Conservation (phyloP, 78 protist species). For the Emiliania huxleyi region DNA sequence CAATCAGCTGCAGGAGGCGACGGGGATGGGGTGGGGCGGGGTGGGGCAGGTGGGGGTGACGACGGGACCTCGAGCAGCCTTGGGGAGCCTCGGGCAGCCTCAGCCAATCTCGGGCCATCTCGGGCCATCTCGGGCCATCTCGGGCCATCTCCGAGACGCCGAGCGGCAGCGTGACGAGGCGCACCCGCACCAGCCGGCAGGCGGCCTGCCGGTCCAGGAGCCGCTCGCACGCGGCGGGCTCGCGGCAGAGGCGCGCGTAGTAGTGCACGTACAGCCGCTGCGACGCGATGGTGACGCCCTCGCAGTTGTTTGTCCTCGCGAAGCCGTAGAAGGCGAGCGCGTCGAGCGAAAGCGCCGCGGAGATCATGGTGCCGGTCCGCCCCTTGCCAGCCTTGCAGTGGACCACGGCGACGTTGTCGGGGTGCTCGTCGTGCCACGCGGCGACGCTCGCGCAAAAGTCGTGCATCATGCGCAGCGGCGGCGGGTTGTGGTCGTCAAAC, state of each 20-base stretch:
- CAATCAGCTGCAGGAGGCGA: too few species aligned
- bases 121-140: too few species aligned
- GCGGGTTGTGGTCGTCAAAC: slow-evolving; percentile 35
- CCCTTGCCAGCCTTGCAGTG: slow-evolving; percentile 90
- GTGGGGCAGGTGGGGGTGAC: too few species aligned
- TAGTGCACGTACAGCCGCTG: slow-evolving; percentile 71
- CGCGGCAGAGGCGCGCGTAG: not conserved
- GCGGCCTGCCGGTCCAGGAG: not conserved
- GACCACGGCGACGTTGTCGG: slow-evolving; percentile 75
- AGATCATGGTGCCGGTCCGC: slow-evolving; percentile 66
- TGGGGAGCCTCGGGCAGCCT: too few species aligned
- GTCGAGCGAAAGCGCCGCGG: slow-evolving; percentile 30
- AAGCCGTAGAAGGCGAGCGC: slow-evolving; percentile 53
- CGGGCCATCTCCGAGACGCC: not conserved
- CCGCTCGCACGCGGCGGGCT: not conserved
- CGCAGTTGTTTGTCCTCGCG: slow-evolving; percentile 43
- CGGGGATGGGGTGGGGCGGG: too few species aligned
- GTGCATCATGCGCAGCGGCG: slow-evolving; percentile 4
- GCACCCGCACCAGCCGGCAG: not conserved
- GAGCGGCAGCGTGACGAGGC: not conserved
- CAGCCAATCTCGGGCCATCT: too few species aligned
- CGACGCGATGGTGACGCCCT: slow-evolving; percentile 70
- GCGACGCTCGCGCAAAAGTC: slow-evolving; percentile 1
- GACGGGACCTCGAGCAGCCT: too few species aligned
- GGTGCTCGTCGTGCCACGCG: slow-evolving; percentile 58